Conservation (phyloP, 2,329 filamentous ascomycete species). For the Colletotrichum musae region DNA sequence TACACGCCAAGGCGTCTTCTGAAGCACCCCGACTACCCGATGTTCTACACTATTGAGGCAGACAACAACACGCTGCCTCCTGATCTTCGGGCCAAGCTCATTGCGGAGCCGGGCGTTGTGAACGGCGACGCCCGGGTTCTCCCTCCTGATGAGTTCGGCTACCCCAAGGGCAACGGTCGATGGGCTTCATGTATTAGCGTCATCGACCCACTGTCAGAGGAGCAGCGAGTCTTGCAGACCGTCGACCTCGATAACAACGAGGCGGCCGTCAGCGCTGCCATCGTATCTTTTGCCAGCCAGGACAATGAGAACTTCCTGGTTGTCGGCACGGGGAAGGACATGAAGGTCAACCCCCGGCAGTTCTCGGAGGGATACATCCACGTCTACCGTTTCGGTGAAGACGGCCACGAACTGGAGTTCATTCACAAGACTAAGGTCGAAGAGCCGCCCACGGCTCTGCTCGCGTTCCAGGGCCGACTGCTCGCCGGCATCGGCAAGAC, state of each 20-base stretch:
- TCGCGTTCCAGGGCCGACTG: conserved; percentile 93
- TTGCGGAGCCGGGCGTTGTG: conserved; percentile 78
- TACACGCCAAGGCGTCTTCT: conserved; percentile 93
- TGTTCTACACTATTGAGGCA: conserved; percentile 95
- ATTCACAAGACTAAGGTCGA: conserved; percentile 97
- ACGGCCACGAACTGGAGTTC: conserved; percentile 91
- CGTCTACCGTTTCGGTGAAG: conserved; percentile 89
- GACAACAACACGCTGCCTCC: conserved; percentile 93
- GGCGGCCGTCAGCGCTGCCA: conserved; percentile 87
- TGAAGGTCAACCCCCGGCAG: conserved; percentile 82
- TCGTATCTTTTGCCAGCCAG: conserved; percentile 89
- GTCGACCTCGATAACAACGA: conserved; percentile 92
- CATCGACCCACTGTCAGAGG: conserved; percentile 84
- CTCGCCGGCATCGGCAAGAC: conserved; percentile 88
- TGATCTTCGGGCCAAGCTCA: conserved; percentile 80
- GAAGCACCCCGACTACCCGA: conserved; percentile 87
- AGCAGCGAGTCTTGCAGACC: conserved; percentile 78
- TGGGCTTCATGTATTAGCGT: conserved; percentile 98
- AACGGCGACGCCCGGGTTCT: conserved; percentile 81
- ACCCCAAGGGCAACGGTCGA: conserved; percentile 84
- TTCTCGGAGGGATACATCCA: conserved; percentile 88
- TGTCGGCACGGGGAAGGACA: conserved; percentile 93
- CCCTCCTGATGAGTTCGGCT: conserved; percentile 88
- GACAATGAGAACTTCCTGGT: conserved; percentile 93
- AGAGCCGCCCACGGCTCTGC: conserved; percentile 88